A percentile compares a stretch with the other conserved stretches of the same genome.
phyloP scores from a whole-genome alignment of 768 basidiomycete species.

The Cystofilobasidium macerans region DNA sequence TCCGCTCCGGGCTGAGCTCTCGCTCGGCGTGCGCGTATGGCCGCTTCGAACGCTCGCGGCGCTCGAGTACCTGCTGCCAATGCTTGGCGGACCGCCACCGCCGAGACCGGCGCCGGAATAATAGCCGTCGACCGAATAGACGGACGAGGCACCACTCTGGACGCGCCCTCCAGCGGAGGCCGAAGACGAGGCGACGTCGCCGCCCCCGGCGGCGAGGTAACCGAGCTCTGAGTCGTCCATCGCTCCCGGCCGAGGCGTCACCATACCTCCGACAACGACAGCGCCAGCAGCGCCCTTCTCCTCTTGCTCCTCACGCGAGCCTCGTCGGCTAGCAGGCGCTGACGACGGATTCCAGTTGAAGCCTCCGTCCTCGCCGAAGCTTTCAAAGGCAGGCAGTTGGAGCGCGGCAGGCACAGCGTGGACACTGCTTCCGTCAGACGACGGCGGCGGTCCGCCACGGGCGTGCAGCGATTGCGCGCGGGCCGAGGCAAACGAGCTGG shows the following conservation, averaged over 20 bases:
- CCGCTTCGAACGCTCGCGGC: conserved; percentile 11
- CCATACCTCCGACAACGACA: background rate
- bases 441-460: background rate
- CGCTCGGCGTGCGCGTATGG: conserved; percentile 7
- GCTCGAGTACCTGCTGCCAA: background rate
- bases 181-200: background rate
- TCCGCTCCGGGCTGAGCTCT: background rate
- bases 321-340: background rate
- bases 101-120: conserved; percentile 3
- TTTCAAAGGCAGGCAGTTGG: background rate
- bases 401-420: background rate
- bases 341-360: background rate
- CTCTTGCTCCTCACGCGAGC: conserved; percentile 1
- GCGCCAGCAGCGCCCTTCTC: background rate
- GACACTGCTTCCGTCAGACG: background rate
- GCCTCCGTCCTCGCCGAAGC: background rate
- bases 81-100: background rate
- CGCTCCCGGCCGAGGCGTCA: conserved; percentile 14
- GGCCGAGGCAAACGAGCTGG: background rate
- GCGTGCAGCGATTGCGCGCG: background rate
- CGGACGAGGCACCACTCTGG: background rate
- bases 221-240: conserved; percentile 23
- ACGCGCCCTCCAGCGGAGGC: background rate
- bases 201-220: conserved; percentile 10
- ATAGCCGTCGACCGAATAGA: conserved; percentile 9